A percentile compares a stretch with the other conserved stretches of the same genome.
Evolutionary conservation across 495 filamentous ascomycete species (phyloP).

Genomic region (Penicillium arizonense): DNA sequence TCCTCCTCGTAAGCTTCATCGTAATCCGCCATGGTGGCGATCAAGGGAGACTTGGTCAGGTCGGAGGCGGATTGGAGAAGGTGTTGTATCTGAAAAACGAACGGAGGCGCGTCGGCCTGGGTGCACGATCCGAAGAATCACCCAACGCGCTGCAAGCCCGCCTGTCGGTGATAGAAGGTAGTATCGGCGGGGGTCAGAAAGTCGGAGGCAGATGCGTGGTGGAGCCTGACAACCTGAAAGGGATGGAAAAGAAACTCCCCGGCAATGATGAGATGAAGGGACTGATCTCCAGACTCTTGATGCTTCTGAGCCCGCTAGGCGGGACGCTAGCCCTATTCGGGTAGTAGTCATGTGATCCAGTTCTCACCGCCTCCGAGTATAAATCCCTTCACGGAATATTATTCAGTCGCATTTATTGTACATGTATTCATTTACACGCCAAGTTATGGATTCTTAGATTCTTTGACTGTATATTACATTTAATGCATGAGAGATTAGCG

Average conservation of each 20-base stretch:
- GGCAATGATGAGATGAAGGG: constrained; percentile 24
- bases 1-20: constrained; percentile 52
- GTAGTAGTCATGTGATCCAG: constrained; percentile 2
- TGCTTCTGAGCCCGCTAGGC: constrained; percentile 18
- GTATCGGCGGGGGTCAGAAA: constrained; percentile 11
- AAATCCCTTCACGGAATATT: neutral
- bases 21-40: constrained; percentile 51
- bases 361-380: constrained; percentile 4
- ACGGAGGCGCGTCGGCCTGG: constrained; percentile 28
- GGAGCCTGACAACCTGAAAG: constrained; percentile 9
- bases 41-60: neutral
- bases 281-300: constrained; percentile 27
- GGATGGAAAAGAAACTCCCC: constrained; percentile 22
- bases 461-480: constrained; percentile 9
- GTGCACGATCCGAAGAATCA: constrained; percentile 16
- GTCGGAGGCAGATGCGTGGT: constrained; percentile 6
- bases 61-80: neutral
- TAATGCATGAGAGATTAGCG: neutral
- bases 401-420: no score
- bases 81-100: constrained; percentile 22
- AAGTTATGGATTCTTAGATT: neutral
- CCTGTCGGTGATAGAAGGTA: constrained; percentile 13
- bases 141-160: constrained; percentile 26
- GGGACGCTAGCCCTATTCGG: constrained; percentile 16
- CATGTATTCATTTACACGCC: neutral